Evolutionary conservation across 306 rosid genomes (phyloP), one percentile per base, ranked within the genome.

Genomic region (Corylus heterophylla): DNA sequence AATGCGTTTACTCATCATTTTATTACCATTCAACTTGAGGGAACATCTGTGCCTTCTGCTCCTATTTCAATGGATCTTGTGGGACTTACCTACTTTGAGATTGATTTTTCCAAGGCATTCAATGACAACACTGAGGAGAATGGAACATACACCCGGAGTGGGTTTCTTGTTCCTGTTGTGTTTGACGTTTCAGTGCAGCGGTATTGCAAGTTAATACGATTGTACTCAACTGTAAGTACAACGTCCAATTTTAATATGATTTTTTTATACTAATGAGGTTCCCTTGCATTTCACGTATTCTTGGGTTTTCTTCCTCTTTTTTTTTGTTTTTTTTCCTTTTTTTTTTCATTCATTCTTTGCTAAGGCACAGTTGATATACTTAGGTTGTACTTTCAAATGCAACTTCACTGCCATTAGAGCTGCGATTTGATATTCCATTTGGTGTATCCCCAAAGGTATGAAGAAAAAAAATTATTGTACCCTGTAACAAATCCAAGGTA

Each of bases 1-100:
- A 90, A 82, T 81, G 92, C 86, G 20, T 87, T 85, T 85, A 81
- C 89, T 71, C 97, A 92, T 87, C 92, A 89, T 84, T 95, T 82
- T 84, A 87, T 95, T 67, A 81, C 82, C 75, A 87, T 95, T 76
- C 97, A 89, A 86, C 94, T 95, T 76, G 98, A 95, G 81, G 97
- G 97, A 75, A 85, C 97, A 72, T 90, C 92, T 68, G 83, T 80
- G 72, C 81, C 92, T 54, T 95, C 94, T 76, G 81, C 74, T 79
- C 98, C 94, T 35, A 95, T 95, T 79, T 95, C 98, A 76, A 92
- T 95, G 93, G 98, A 95, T 84, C 92, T 90, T 80, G 98, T 91
- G 35, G 98, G 98, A 71, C 88, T 91, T 78, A 84, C 94, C 27
- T 92, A 86, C 92, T 90, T 92, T 82, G 97, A 92, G 90, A 97